Percentiles rank a stretch among this genome's conserved stretches.
Evolutionary conservation across 2,329 filamentous ascomycete genomes (phyloP).

Genomic region (Cytospora piceicola): DNA sequence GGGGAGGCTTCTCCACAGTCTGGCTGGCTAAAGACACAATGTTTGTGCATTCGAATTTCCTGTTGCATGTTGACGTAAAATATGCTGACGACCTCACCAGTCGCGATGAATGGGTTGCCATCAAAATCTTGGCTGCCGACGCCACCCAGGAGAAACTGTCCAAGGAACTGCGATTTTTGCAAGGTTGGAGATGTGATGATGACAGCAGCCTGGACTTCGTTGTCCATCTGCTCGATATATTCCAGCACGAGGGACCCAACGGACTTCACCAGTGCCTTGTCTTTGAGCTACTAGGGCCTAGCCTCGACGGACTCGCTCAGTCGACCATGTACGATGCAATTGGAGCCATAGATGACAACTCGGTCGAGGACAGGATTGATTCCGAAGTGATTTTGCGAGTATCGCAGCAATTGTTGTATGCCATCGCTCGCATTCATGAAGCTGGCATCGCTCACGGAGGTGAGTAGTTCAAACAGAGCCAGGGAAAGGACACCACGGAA

Average conservation of each 20-base stretch:
- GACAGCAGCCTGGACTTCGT: neutral
- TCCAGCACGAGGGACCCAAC: neutral
- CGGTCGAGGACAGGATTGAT: neutral
- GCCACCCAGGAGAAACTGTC: neutral
- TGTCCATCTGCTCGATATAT: neutral
- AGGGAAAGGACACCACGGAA: no score
- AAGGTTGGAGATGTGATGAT: neutral
- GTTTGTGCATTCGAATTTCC: neutral
- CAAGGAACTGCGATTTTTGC: neutral
- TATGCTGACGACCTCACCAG: neutral
- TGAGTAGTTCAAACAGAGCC: neutral
- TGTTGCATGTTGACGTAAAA: neutral
- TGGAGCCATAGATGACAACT: neutral
- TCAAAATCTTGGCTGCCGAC: neutral
- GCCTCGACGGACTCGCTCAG: neutral
- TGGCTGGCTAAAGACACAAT: neutral
- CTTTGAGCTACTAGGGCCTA: conserved; percentile 1
- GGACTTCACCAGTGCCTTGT: conserved; percentile 6
- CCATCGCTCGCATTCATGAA: neutral
- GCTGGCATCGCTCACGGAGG: conserved; percentile 2
- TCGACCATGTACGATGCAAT: neutral
- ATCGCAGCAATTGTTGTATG: neutral
- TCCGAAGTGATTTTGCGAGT: neutral
- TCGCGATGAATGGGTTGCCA: conserved; percentile 7
- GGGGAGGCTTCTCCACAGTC: conserved; percentile 7